A percentile compares a stretch with the other conserved stretches of the same genome.
Conservation (phyloP, 257 asterid genomes). For the Anisodus acutangulus region DNA sequence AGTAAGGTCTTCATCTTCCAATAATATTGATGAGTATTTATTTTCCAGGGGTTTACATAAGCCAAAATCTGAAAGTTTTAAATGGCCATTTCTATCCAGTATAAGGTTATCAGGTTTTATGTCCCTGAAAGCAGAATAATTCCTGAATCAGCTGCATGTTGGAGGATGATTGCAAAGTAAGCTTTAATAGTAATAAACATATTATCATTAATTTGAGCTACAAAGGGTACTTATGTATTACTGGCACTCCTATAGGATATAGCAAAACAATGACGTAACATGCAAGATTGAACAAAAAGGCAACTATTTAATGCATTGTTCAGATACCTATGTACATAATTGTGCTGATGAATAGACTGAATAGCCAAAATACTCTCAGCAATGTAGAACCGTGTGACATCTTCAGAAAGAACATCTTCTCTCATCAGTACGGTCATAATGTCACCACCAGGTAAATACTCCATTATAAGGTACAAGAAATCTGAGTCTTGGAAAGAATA, state of each 20-base stretch:
- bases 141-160: conserved; percentile 36
- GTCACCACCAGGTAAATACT: conserved; percentile 98
- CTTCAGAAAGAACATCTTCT: conserved; percentile 85
- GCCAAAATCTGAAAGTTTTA: conserved; percentile 96
- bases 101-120: conserved; percentile 95
- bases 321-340: conserved; percentile 84
- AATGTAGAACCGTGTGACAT: conserved; percentile 88
- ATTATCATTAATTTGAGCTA: neutral
- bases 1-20: conserved; percentile 78
- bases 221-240: neutral
- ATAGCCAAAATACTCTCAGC: conserved; percentile 96
- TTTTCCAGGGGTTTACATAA: conserved; percentile 61
- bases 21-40: conserved; percentile 71
- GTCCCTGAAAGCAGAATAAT: conserved; percentile 61
- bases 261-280: neutral
- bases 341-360: conserved; percentile 88
- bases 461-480: conserved; percentile 91
- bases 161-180: conserved; percentile 47
- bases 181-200: neutral
- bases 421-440: conserved; percentile 97
- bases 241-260: neutral
- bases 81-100: conserved; percentile 86
- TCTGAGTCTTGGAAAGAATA: conserved; percentile 97
- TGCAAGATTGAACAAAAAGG: neutral
- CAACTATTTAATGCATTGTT: neutral